Percentiles rank a stretch among this genome's conserved stretches.
phyloP scores from a whole-genome alignment of 2,329 filamentous ascomycete species.

The Cryphonectria radicalis region DNA sequence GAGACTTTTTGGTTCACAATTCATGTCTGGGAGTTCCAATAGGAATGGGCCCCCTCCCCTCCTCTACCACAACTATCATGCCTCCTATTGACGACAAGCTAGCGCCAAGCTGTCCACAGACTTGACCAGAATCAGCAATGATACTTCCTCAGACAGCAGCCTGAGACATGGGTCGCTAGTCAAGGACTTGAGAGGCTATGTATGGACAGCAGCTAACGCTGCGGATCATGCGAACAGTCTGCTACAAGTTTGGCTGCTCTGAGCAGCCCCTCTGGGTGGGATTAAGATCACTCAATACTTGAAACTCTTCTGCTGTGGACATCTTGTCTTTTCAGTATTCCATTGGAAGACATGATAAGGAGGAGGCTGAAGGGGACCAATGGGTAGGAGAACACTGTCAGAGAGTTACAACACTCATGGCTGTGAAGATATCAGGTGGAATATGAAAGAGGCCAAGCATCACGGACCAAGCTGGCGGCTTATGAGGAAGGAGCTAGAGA shows the following conservation, averaged over 20 bases:
- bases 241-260: background rate
- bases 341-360: background rate
- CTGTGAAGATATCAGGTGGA: background rate
- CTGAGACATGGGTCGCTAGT: background rate
- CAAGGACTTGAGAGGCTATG: background rate
- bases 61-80: background rate
- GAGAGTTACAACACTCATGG: background rate
- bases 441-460: background rate
- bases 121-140: background rate
- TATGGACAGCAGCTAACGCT: background rate
- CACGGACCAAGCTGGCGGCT: background rate
- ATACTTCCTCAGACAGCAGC: background rate
- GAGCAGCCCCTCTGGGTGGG: background rate
- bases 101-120: background rate
- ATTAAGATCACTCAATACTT: background rate
- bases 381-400: background rate
- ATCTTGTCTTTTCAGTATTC: background rate
- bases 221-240: background rate
- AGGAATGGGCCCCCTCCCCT: background rate
- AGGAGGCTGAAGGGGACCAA: background rate
- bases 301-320: background rate
- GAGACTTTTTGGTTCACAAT: background rate
- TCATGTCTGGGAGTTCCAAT: background rate
- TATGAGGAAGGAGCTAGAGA: background rate
- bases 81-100: background rate